Evolutionary conservation across 2,329 filamentous ascomycete genomes (phyloP), one percentile per base, ranked within the genome.

Genomic region (Fusarium solani-melongenae): DNA sequence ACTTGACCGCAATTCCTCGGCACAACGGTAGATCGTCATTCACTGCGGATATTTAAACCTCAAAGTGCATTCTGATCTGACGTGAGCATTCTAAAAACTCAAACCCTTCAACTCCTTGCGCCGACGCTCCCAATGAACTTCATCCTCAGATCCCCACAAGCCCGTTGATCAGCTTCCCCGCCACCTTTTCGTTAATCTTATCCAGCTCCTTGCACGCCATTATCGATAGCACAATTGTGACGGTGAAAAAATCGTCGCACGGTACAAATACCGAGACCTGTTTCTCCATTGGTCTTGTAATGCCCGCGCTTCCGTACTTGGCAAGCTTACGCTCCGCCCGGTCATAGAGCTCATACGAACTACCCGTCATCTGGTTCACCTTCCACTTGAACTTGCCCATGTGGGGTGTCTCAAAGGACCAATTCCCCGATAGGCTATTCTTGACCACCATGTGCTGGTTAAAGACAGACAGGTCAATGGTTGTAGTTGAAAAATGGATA

Each of bases 301-400:
- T 17, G 1, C 72, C 63, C 1, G 67, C 71, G 7, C 67, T 73
- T 6, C 76, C 71, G n/a, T 75, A 67, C 60, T 74, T 77, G 7
- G 76, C 74, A 14, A 77, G 9, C 36, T 64, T 77, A 2, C 20
- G 70, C 4, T 72, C 76, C 2, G 61, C 29, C 5, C 41, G 24
- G 61, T 78, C 77, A 34, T 70, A 34, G 17, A 79, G 44, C 57
- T 74, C 68, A 1, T 73, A 73, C 0, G 63, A 62, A 6, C 38
- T 66, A 2, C 74, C 70, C 0, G 68, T 76, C 17, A 72, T 24
- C 38, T 65, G 49, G 69, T 69, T 77, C 14, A 62, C 58, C 41
- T 79, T 79, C 78, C 79, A 79, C 44, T 79, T 78, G 24, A 80
- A 76, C 9, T 62, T 74, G 0, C 79, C 78, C 68, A 74, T 67